Base-by-base conservation (phyloP, 495 filamentous ascomycete species). In the Chaetomium cochliodes region DNA sequence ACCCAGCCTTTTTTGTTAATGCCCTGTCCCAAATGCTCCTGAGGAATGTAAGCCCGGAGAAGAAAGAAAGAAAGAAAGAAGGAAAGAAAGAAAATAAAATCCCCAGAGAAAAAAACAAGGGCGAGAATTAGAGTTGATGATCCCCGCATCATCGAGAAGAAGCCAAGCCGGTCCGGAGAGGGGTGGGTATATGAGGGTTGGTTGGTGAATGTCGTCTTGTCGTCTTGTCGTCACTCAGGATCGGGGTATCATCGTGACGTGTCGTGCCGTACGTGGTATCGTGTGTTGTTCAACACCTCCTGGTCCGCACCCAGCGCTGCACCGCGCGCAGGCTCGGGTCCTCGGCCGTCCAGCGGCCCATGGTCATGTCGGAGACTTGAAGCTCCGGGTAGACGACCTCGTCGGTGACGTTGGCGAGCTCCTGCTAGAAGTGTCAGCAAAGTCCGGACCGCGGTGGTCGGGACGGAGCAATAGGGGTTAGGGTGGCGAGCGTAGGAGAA, bases 341-440 rank as follows among this genome's bases (percentile, higher is more conserved):
- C 65, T 92, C 90, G 53, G 79, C 76, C 63, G 87, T 86, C 89
- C 90, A 93, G 78, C 87, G 85, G 58, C 87, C 87, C 78, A 88
- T 85, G 65, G 81, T 78, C 57, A 82, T 72, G 70, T 93, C 90
- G 25, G 84, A 84, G 26, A 77, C 75, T 50, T 85, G 84, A 55
- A 93, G 84, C 60, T 88, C 86, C 62, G 83, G 75, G 69, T 88
- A 82, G 65, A 92, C 81, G 52, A 82, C 72, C 60, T 90, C 84
- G 64, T 92, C 87, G 26, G 86, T 89, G 72, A 92, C 81, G 51
- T 78, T 80, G 9, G 83, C 81, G 39, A 92, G 80, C 67, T 92
- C 90, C 87, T 92, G 25, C 23, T 13, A 12, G 1, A 18, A 3
- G 11, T 49, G 57, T 60, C 4, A 60, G 42, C 16, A 15, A 13